Evolutionary conservation across 2,329 filamentous ascomycete species (phyloP).

Genomic region (Aspergillus candidus): DNA sequence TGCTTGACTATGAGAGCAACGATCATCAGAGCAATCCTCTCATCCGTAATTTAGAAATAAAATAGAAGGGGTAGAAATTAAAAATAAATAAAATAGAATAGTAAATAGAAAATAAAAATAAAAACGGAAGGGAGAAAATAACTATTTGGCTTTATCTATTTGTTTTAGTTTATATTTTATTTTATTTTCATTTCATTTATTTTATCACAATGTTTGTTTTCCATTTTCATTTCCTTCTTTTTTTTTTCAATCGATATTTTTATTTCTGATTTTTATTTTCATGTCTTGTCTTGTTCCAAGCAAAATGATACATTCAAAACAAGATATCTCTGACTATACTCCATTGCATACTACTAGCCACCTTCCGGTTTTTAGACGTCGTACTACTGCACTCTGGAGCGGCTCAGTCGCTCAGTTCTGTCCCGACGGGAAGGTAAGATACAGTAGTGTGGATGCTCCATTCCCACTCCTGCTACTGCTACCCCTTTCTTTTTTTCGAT

Average conservation of each 20-base stretch:
- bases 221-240: too few relatives aligned
- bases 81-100: conserved; percentile 7
- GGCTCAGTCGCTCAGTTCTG: conserved; percentile 6
- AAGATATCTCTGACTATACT: too few relatives aligned
- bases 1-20: neutral
- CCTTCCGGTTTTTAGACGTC: too few relatives aligned
- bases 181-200: too few relatives aligned
- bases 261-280: too few relatives aligned
- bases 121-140: conserved; percentile 1
- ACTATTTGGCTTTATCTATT: neutral
- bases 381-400: neutral
- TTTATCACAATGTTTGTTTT: too few relatives aligned
- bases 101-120: conserved; percentile 6
- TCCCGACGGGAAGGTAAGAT: conserved; percentile 32
- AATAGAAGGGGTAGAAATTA: conserved; percentile 8
- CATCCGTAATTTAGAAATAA: conserved; percentile 10
- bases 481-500: conserved; percentile 27
- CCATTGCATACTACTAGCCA: too few relatives aligned
- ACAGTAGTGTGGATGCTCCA: conserved; percentile 16
- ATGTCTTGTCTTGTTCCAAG: too few relatives aligned
- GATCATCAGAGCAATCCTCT: conserved; percentile 9
- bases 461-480: conserved; percentile 16
- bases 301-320: too few relatives aligned
- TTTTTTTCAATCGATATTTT: too few relatives aligned
- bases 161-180: too few relatives aligned